These are phyloP conservation scores for Wickerhamomyces chambardii DNA, from an alignment of 805 yeast genomes.

Conservation along the genomic window DNA sequence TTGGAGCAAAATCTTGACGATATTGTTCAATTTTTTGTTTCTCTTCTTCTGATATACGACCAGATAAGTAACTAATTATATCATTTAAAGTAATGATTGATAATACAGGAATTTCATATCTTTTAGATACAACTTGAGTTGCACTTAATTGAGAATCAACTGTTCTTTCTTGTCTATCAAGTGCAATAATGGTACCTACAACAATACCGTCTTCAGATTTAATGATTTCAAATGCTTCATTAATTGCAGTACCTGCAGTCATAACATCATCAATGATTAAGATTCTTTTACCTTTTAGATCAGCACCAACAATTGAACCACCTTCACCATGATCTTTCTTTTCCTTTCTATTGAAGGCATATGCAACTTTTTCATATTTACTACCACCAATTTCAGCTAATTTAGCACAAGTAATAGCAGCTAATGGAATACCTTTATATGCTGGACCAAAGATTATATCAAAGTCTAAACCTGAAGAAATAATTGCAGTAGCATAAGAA, in stretches of 20 bases:
- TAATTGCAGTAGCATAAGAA: slow-evolving; percentile 84
- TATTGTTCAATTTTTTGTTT: slow-evolving; percentile 50
- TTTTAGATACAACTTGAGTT: slow-evolving; percentile 67
- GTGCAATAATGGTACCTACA: slow-evolving; percentile 81
- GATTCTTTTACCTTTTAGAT: slow-evolving; percentile 60
- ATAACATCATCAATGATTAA: slow-evolving; percentile 93
- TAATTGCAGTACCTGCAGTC: slow-evolving; percentile 98
- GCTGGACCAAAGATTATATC: slow-evolving; percentile 97
- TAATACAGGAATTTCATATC: slow-evolving; percentile 73
- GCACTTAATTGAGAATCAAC: slow-evolving; percentile 67
- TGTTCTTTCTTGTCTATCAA: slow-evolving; percentile 88
- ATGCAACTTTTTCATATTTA: slow-evolving; percentile 64
- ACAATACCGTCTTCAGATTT: slow-evolving; percentile 58
- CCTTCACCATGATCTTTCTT: slow-evolving; percentile 98
- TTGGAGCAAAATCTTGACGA: slow-evolving; percentile 26
- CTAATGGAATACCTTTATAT: slow-evolving; percentile 93
- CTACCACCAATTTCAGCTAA: slow-evolving; percentile 85
- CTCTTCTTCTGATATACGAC: slow-evolving; percentile 48
- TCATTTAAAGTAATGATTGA: slow-evolving; percentile 73
- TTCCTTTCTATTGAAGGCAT: slow-evolving; percentile 95
- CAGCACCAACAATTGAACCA: slow-evolving; percentile 85
- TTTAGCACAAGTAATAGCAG: slow-evolving; percentile 88
- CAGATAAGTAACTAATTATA: slow-evolving; percentile 54
- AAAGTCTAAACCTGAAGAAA: slow-evolving; percentile 72
- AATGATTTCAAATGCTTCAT: slow-evolving; percentile 85